Percentiles rank a stretch among this genome's conserved stretches.
Evolutionary conservation across 345 rosid genomes (phyloP).

Genomic region (Noccaea caerulescens): DNA sequence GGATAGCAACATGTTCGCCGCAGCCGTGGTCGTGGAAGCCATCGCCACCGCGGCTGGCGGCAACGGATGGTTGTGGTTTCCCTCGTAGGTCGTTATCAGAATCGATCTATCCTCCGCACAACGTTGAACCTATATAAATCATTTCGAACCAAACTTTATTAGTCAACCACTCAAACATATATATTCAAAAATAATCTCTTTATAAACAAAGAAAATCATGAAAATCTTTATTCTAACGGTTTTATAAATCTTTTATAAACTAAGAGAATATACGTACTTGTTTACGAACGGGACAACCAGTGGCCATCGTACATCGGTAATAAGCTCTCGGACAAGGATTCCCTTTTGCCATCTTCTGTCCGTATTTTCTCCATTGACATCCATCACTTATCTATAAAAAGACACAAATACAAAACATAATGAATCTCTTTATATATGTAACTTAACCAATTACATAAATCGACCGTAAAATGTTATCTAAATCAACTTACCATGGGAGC

Average conservation of each 20-base stretch:
- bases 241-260: background rate
- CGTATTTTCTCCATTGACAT: conserved; percentile 79
- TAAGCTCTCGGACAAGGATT: conserved; percentile 77
- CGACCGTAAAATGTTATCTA: background rate
- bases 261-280: conserved; percentile 47
- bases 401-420: background rate
- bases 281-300: conserved; percentile 72
- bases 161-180: background rate
- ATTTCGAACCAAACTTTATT: background rate
- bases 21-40: conserved; percentile 93
- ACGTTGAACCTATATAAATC: conserved; percentile 69
- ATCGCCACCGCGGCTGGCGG: conserved; percentile 93
- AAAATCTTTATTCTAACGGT: background rate
- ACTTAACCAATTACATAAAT: background rate
- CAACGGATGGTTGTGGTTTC: conserved; percentile 90
- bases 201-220: background rate
- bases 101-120: conserved; percentile 90
- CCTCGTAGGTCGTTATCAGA: conserved; percentile 91
- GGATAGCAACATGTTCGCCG: conserved; percentile 86
- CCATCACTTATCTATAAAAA: conserved; percentile 40
- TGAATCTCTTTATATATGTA: background rate
- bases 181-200: background rate
- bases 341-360: conserved; percentile 78
- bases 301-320: conserved; percentile 76
- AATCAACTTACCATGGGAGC: conserved; percentile 82